phyloP scores from a whole-genome alignment of 192 early-diverging fungal species.

The Coemansia sp. region DNA sequence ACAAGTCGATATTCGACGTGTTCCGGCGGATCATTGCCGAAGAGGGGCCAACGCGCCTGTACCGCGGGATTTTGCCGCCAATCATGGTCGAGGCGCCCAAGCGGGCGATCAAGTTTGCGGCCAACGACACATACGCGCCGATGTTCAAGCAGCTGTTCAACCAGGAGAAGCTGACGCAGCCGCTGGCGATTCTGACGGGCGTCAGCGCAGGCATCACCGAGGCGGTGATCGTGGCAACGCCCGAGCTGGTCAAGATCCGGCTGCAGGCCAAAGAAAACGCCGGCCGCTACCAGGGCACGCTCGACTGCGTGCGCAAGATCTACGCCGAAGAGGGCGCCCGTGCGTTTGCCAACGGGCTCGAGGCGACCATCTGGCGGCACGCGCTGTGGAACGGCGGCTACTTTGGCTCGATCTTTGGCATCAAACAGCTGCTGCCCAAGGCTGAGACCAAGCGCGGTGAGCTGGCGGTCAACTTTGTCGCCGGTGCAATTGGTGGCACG shows the following conservation, averaged over 20 bases:
- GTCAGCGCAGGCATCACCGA: conserved; percentile 89
- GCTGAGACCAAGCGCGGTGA: conserved; percentile 73
- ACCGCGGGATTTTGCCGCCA: conserved; percentile 93
- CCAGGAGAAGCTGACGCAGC: conserved; percentile 68
- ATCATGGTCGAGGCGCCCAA: conserved; percentile 98
- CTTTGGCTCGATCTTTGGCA: conserved; percentile 63
- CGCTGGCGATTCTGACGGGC: conserved; percentile 78
- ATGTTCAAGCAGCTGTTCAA: conserved; percentile 69
- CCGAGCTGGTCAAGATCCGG: conserved; percentile 94
- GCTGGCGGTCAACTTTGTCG: conserved; percentile 80
- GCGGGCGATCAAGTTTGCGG: conserved; percentile 94
- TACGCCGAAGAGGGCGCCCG: conserved; percentile 72
- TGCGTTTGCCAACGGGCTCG: conserved; percentile 87
- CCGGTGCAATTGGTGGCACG: conserved; percentile 89
- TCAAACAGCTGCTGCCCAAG: conserved; percentile 74
- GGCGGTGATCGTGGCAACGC: conserved; percentile 82
- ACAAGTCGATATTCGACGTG: conserved; percentile 62
- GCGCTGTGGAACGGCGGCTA: conserved; percentile 93
- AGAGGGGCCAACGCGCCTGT: conserved; percentile 66
- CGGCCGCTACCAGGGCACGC: conserved; percentile 77
- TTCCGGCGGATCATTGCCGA: conserved; percentile 65
- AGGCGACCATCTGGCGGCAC: conserved; percentile 92
- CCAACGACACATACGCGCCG: conserved; percentile 81
- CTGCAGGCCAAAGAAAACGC: conserved; percentile 88
- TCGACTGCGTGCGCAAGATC: conserved; percentile 78